phyloP scores from a whole-genome alignment of 768 basidiomycete species.

The Podaxis rugospora region DNA sequence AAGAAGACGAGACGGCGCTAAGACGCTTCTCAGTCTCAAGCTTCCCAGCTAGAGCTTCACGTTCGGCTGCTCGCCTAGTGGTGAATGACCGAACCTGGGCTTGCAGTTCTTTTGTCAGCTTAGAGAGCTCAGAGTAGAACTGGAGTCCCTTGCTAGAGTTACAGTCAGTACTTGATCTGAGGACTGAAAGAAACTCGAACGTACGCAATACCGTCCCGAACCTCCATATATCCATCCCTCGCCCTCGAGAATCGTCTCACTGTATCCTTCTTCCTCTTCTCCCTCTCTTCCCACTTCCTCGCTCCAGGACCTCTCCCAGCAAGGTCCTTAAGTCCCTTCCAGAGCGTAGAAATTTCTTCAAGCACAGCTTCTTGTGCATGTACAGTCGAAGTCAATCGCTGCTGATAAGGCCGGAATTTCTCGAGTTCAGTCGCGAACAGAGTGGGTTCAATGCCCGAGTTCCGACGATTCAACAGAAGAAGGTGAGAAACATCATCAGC shows the following conservation, averaged over 20 bases:
- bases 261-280: constrained; percentile 73
- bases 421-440: constrained; percentile 93
- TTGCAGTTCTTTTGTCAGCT: constrained; percentile 54
- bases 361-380: constrained; percentile 71
- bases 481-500: constrained; percentile 95
- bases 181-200: constrained; percentile 25
- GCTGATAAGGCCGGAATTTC: constrained; percentile 92
- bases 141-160: constrained; percentile 73
- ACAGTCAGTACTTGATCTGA: constrained; percentile 3
- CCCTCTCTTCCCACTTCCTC: constrained; percentile 77
- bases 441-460: constrained; percentile 75
- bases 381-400: constrained; percentile 72
- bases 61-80: constrained; percentile 58
- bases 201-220: constrained; percentile 78
- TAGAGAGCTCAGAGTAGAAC: constrained; percentile 81
- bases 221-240: constrained; percentile 82
- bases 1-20: constrained; percentile 39
- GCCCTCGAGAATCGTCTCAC: constrained; percentile 70
- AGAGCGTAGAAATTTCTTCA: constrained; percentile 69
- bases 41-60: constrained; percentile 61
- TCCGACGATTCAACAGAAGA: constrained; percentile 85
- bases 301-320: constrained; percentile 76
- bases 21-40: constrained; percentile 71
- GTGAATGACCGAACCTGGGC: constrained; percentile 61
- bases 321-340: constrained; percentile 68